These are phyloP conservation scores for Cordyceps fumosorosea DNA, from an alignment of 2,329 filamentous ascomycete species.

Conservation along the genomic window DNA sequence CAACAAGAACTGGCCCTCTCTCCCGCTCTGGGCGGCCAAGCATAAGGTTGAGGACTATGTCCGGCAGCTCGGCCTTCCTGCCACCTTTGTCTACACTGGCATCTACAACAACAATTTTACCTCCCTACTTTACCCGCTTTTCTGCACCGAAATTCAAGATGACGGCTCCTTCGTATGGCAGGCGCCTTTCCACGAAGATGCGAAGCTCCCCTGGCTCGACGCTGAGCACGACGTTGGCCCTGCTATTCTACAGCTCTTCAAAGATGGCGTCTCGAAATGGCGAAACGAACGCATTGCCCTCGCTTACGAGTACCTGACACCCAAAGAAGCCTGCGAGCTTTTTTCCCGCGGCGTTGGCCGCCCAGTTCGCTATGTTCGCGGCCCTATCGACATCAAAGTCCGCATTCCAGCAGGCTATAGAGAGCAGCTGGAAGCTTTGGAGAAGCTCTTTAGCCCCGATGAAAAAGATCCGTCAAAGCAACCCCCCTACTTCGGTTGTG, in stretches of 20 bases:
- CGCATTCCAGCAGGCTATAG: slow-evolving; percentile 83
- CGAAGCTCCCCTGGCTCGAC: slow-evolving; percentile 88
- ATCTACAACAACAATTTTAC: slow-evolving; percentile 99
- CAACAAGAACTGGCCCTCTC: slow-evolving; percentile 66
- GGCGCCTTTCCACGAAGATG: slow-evolving; percentile 86
- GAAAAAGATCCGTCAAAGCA: slow-evolving; percentile 48
- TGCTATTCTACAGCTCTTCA: slow-evolving; percentile 87
- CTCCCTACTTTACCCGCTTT: slow-evolving; percentile 82
- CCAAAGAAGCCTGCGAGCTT: slow-evolving; percentile 70
- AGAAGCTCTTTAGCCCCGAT: slow-evolving; percentile 49
- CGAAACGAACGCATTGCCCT: slow-evolving; percentile 71
- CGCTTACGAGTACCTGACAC: slow-evolving; percentile 84
- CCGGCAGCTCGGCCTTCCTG: slow-evolving; percentile 70
- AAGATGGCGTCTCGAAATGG: slow-evolving; percentile 85
- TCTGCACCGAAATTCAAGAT: slow-evolving; percentile 82
- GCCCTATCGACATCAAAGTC: slow-evolving; percentile 76
- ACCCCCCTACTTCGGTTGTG: slow-evolving; percentile 57
- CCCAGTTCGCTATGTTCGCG: slow-evolving; percentile 69
- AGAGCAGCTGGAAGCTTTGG: slow-evolving; percentile 70
- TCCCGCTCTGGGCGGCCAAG: slow-evolving; percentile 89
- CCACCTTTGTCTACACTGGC: slow-evolving; percentile 91
- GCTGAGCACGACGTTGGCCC: slow-evolving; percentile 94
- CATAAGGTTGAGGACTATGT: slow-evolving; percentile 90
- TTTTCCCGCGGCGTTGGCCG: slow-evolving; percentile 75
- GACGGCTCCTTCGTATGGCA: slow-evolving; percentile 90